Percentiles rank a stretch among this genome's conserved stretches.
Evolutionary conservation across 495 filamentous ascomycete species (phyloP).

Genomic region (Penicillium desertorum): DNA sequence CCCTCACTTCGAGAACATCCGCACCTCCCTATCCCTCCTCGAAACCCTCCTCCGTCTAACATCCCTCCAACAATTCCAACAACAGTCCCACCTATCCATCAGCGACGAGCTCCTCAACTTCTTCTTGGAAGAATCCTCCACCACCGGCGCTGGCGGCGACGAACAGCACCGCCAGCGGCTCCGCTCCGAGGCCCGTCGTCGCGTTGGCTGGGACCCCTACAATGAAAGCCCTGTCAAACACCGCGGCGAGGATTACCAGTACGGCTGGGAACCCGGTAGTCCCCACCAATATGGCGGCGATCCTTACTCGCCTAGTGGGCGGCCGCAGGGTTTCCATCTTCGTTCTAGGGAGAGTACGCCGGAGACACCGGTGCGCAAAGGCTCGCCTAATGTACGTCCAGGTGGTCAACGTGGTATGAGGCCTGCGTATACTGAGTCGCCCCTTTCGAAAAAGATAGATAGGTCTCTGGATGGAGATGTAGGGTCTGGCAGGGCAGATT

Average conservation of each 20-base stretch:
- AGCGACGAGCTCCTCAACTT: constrained; percentile 94
- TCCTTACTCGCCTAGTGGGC: constrained; percentile 34
- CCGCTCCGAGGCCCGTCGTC: constrained; percentile 67
- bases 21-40: constrained; percentile 85
- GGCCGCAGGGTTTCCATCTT: constrained; percentile 32
- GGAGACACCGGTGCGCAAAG: constrained; percentile 33
- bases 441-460: constrained; percentile 29
- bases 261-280: constrained; percentile 34
- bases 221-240: constrained; percentile 68
- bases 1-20: constrained; percentile 54
- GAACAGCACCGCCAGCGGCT: constrained; percentile 67
- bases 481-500: constrained; percentile 19
- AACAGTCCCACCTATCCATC: constrained; percentile 87
- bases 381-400: constrained; percentile 23
- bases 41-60: constrained; percentile 92
- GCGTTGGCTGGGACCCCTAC: constrained; percentile 91
- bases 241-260: constrained; percentile 61
- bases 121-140: constrained; percentile 81
- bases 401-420: constrained; percentile 30
- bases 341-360: constrained; percentile 45
- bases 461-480: constrained; percentile 12
- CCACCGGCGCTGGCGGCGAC: constrained; percentile 69
- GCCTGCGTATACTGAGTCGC: constrained; percentile 33
- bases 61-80: constrained; percentile 94
- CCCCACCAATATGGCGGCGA: constrained; percentile 30